Base-by-base conservation (phyloP, 305 asterid genomes). In the Fraxinus velutina region DNA sequence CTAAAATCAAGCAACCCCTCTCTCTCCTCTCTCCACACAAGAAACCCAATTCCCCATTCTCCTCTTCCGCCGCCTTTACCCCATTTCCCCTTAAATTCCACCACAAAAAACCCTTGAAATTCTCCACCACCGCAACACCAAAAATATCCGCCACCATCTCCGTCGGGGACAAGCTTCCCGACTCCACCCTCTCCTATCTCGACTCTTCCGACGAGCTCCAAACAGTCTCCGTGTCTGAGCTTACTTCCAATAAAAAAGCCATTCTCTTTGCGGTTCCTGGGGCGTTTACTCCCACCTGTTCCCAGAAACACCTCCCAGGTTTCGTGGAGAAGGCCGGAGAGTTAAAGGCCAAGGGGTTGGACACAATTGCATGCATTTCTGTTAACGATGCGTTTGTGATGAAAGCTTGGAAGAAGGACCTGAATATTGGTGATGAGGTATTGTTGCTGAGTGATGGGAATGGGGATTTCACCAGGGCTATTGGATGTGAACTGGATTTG, bases 251-350 rank as follows among this genome's bases (percentile, higher is more conserved):
- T 80, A 93, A 93, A 75, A 92, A 92, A 75, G 81, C 92, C 44
- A 88, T 95, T 80, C 88, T 95, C 47, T 71, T 95, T n/a, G 98
- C 98, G 79, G 99, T 95, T 1, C 99, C 97, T 0, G 99, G 99
- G 22, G 99, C 98, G 1, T 92, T 95, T 85, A 95, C 98, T 33
- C 98, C 99, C 44, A 95, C 97, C 15, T 95, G 97, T 86, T 93
- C 98, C 34, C 98, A 93, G 86, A 95, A 93, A 32, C 99, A 93
- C 34, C 93, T 95, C 75, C 99, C 97, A 0, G 97, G 98, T 0
- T 95, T 93, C 80, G 90, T 87, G 1, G 97, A 86, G 57, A 95
- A 91, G 80, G 95, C 98, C 0, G 79, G 89, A 0, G 97, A 90
- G 85, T 79, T 93, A 0, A 95, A 95, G 88, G 87, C 96, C 24